Evolutionary conservation across 257 asterid genomes (phyloP).

Genomic region (Osmanthus fragrans): DNA sequence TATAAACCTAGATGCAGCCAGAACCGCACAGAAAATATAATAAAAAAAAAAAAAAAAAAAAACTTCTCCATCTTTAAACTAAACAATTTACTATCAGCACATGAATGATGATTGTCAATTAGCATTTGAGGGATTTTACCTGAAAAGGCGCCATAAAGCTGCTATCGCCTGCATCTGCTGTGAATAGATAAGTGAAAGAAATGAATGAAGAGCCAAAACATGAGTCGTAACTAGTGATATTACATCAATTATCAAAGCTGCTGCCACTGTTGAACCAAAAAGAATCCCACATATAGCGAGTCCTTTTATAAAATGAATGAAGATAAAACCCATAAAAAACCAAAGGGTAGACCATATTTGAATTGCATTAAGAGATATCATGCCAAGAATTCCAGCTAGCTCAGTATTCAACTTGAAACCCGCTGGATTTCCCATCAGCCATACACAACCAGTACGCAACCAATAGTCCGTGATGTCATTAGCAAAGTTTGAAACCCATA

Average conservation of each 20-base stretch:
- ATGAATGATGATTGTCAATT: not conserved
- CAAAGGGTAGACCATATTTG: slow-evolving; percentile 96
- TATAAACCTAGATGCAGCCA: not conserved
- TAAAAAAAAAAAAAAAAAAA: not conserved
- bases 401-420: slow-evolving; percentile 97
- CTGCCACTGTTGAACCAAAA: slow-evolving; percentile 80
- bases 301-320: slow-evolving; percentile 53
- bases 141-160: slow-evolving; percentile 97
- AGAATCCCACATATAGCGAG: slow-evolving; percentile 68
- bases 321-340: slow-evolving; percentile 58
- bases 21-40: not conserved
- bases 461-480: slow-evolving; percentile 68
- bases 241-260: slow-evolving; percentile 67
- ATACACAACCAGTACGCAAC: slow-evolving; percentile 88
- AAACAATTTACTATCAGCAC: not conserved
- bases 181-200: slow-evolving; percentile 73
- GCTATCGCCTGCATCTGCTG: slow-evolving; percentile 77
- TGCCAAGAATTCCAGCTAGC: slow-evolving; percentile 95
- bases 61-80: not conserved
- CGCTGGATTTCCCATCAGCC: slow-evolving; percentile 99
- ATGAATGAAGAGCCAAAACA: slow-evolving; percentile 66
- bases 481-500: slow-evolving; percentile 53
- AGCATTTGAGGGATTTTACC: slow-evolving; percentile 41
- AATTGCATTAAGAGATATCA: slow-evolving; percentile 72
- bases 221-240: slow-evolving; percentile 77